Evolutionary conservation across 441 rosid genomes (phyloP), one percentile per base, ranked within the genome.

Genomic region (Rhodomyrtus psidioides): DNA sequence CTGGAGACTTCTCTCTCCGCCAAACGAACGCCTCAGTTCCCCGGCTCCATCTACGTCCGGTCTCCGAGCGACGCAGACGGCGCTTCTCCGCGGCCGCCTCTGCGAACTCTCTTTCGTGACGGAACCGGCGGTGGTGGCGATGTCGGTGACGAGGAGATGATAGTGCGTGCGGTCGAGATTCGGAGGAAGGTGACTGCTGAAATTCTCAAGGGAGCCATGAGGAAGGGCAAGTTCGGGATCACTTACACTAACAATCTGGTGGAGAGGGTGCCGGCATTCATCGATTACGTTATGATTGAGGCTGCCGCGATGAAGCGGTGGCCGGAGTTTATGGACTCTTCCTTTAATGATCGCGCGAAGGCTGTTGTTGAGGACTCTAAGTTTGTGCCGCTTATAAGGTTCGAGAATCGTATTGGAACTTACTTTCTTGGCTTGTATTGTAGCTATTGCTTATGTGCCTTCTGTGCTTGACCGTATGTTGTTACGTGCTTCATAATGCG

Each of bases 331-430:
- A 84, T 89, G 44, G 62, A 86, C 51, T 91, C 89, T 6, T 91
- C 93, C 19, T 96, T 96, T 76, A 92, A 94, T 83, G 86, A 87
- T 81, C 91, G 98, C 58, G 98, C 93, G 53, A 91, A 88, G 89
- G 85, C 84, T 81, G 93, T 94, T 82, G 93, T 96, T 65, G 91
- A 92, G 21, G 94, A 92, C 44, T 93, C 94, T 58, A 90, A 91
- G 65, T 93, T 95, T 81, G 98, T 96, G 34, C 93, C 95, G 9
- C 93, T 96, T 87, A 90, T 95, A 90, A 94, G 99, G 98, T 95
- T 84, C 34, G 60, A 19, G 59, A 55, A 51, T 57, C 54, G 26
- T 21, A 2, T 10, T 19, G 16, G 75, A 4, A 6, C 6, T 82
- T 0, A 82, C 53, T 28, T 55, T 82, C 5, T 54, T 59, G 34